Conservation (phyloP, 1,284 basidiomycete species). For the Cystobasidiaceae sp. region DNA sequence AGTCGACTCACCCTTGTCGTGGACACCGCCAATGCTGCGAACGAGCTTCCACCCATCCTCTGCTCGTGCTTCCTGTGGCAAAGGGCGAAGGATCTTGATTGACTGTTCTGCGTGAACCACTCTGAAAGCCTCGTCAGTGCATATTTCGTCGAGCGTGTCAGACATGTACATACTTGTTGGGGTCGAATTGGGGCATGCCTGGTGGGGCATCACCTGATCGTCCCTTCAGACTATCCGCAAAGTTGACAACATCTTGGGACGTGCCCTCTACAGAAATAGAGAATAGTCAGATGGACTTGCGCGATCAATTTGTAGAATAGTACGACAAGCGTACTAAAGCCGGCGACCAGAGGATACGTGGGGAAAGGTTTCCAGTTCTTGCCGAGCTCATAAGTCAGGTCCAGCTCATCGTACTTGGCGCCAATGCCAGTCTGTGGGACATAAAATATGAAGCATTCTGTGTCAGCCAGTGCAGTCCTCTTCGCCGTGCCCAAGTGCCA, state of each 20-base stretch:
- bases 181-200: constrained; percentile 41
- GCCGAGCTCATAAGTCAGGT: constrained; percentile 44
- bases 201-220: constrained; percentile 31
- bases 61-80: constrained; percentile 50
- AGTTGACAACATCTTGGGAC: constrained; percentile 43
- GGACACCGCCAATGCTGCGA: constrained; percentile 58
- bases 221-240: constrained; percentile 37
- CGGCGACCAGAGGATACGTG: constrained; percentile 47
- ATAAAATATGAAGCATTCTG: too few relatives aligned
- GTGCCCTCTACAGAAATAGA: constrained; percentile 34
- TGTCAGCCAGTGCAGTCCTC: too few relatives aligned
- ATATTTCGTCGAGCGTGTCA: background rate
- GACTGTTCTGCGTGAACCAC: constrained; percentile 48
- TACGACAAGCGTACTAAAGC: constrained; percentile 35
- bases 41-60: constrained; percentile 63
- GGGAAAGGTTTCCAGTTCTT: constrained; percentile 45
- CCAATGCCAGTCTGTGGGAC: constrained; percentile 41
- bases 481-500: too few relatives aligned
- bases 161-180: constrained; percentile 37
- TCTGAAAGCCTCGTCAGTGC: constrained; percentile 1
- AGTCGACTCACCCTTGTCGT: constrained; percentile 67
- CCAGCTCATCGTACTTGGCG: constrained; percentile 43
- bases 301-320: background rate
- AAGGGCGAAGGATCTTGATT: constrained; percentile 44
- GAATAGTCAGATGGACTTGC: background rate